Base-by-base conservation (phyloP, 768 basidiomycete genomes). In the Rhodotorula paludigena region DNA sequence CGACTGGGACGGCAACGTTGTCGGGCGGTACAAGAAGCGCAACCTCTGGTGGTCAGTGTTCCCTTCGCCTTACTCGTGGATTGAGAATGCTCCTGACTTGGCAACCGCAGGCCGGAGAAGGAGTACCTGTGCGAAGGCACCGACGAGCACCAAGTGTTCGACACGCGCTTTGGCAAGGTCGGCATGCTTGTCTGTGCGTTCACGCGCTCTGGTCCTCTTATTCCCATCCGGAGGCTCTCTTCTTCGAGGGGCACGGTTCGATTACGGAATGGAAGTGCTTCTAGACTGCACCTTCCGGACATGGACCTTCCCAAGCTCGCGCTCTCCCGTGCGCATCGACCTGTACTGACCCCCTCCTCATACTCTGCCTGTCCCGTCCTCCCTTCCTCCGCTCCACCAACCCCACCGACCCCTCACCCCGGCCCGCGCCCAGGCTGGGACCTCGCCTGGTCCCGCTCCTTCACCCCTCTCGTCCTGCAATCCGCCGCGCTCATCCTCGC, bases 131-230 rank as follows among this genome's bases (percentile, higher is more conserved):
- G 66, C 45, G 57, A 61, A 2, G 72, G 72, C 25, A 16, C 21
- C 21, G 72, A 66, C 4, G 53, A 66, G 7, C 74, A 75, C 45
- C 48, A 69, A 30, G 72, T 75, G 18, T 75, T 75, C 30, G 64
- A 73, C 11, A 75, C 74, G 11, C 63, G 66, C 15, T 65, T 69
- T 54, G 71, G 71, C 8, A 53, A 35, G 9, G 66, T 64, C n/a
- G 66, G 58, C 1, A 45, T 75, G n/a, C 65, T 75, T 36, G 57
- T 75, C 51, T 75, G 74, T 65, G 10, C 32, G 69, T 60, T 41
- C 1, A 12, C 35, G n/a, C 42, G 41, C 39, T 60, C 25, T 20
- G 42, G n/a, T n/a, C n/a, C 35, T 33, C 25, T 30, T 30, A 8
- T 30, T 11, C 41, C 10, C 38, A 36, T 21, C 16, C 8, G 32